These are phyloP conservation scores for Oropetium thomaeum DNA, from an alignment of 176 grass and related monocot genomes.

Conservation along the genomic window DNA sequence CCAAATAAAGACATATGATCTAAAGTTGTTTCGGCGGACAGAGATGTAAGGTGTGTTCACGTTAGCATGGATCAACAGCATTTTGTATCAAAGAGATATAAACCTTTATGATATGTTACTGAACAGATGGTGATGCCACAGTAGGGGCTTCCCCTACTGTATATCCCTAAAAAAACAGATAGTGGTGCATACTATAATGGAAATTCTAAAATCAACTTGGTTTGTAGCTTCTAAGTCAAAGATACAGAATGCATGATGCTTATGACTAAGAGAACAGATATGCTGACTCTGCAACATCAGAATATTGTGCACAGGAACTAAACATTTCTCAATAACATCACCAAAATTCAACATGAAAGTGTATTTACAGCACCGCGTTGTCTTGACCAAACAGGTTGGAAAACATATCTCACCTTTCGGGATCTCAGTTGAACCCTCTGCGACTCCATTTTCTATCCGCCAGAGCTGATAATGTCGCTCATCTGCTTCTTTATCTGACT, in stretches of 20 bases:
- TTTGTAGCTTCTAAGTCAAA: not conserved
- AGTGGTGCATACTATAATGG: not conserved
- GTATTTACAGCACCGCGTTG: not conserved
- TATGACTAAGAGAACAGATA: not conserved
- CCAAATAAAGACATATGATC: not conserved
- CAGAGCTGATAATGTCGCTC: conserved; percentile 81
- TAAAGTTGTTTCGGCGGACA: not conserved
- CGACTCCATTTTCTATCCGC: conserved; percentile 68
- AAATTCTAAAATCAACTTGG: not conserved
- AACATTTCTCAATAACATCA: not conserved
- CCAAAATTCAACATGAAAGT: not conserved
- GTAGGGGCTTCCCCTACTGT: too few relatives aligned
- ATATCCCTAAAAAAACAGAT: too few relatives aligned
- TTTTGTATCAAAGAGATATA: not conserved
- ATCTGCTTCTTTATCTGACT: conserved; percentile 78
- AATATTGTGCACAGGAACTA: not conserved
- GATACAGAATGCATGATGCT: not conserved
- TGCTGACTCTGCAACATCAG: not conserved
- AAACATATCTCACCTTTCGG: conserved; percentile 64
- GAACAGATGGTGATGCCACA: too few relatives aligned
- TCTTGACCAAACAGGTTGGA: not conserved
- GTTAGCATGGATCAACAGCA: not conserved
- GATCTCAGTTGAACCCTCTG: conserved; percentile 91
- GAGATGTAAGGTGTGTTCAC: not conserved
- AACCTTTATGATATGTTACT: not conserved